These are phyloP conservation scores for Cladorrhinum samala DNA, from an alignment of 495 filamentous ascomycete genomes.

Conservation along the genomic window DNA sequence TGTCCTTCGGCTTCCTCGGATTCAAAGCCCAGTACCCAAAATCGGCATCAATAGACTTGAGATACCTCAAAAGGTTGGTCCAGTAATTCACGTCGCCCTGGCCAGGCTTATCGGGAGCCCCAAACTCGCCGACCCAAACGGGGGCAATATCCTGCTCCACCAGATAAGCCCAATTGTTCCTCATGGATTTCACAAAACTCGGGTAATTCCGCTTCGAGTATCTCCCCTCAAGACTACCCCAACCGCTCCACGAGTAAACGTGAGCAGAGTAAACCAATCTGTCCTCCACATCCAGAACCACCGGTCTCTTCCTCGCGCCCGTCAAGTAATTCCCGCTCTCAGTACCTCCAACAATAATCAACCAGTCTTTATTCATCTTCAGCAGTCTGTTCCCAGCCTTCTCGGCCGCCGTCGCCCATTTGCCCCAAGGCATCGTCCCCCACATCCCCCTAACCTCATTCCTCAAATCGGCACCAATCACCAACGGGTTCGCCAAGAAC, in stretches of 20 bases:
- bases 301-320: conserved; percentile 42
- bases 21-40: conserved; percentile 63
- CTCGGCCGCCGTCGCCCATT: conserved; percentile 55
- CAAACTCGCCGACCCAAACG: conserved; percentile 58
- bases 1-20: conserved; percentile 49
- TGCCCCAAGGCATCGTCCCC: conserved; percentile 55
- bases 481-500: conserved; percentile 44
- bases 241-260: conserved; percentile 58
- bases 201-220: conserved; percentile 49
- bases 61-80: conserved; percentile 49
- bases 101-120: conserved; percentile 42
- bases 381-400: conserved; percentile 48
- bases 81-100: conserved; percentile 54
- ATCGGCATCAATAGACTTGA: conserved; percentile 49
- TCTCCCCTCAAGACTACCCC: conserved; percentile 47
- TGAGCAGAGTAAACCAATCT: conserved; percentile 57
- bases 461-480: conserved; percentile 53
- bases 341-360: conserved; percentile 57
- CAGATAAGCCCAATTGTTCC: conserved; percentile 56
- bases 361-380: conserved; percentile 51
- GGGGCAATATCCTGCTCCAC: conserved; percentile 51
- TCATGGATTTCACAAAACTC: conserved; percentile 52
- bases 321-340: conserved; percentile 53
- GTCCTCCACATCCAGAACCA: conserved; percentile 44
- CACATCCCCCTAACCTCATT: conserved; percentile 58